Conservation (phyloP, 2,329 filamentous ascomycete genomes). For the Fusarium longipes region DNA sequence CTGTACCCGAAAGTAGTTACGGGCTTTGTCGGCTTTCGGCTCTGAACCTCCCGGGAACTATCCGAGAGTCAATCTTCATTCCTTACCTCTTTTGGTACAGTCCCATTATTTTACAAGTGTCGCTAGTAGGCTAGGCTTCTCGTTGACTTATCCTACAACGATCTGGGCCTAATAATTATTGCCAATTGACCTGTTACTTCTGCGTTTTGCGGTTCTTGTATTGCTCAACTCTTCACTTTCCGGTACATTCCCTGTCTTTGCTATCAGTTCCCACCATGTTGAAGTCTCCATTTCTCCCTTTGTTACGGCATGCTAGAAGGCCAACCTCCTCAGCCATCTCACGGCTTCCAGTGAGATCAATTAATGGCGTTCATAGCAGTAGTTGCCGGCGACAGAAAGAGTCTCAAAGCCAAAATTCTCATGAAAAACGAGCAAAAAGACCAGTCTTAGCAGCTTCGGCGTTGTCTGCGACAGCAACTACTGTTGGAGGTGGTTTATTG, state of each 20-base stretch:
- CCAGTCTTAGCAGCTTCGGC: not conserved
- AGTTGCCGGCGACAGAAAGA: not conserved
- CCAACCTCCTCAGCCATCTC: not conserved
- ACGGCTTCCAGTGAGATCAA: not conserved
- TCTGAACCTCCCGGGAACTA: not conserved
- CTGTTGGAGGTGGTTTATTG: not conserved
- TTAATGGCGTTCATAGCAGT: not conserved
- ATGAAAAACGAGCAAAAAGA: not conserved
- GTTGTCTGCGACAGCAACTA: not conserved
- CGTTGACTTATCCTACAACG: too few species aligned
- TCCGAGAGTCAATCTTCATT: not conserved
- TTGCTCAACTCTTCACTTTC: not conserved
- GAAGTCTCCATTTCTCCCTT: not conserved
- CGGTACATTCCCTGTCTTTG: not conserved
- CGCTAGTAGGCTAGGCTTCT: too few species aligned
- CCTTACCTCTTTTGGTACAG: not conserved
- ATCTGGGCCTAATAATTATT: not conserved
- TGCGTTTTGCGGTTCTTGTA: not conserved
- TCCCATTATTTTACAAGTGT: not conserved
- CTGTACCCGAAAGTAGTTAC: not conserved
- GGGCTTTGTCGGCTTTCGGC: not conserved
- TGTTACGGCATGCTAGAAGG: not conserved
- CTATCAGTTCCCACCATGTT: not conserved
- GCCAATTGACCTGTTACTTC: not conserved
- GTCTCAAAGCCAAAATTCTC: accelerated